Conservation (phyloP, 257 asterid genomes). For the Nicotiana benthamiana region DNA sequence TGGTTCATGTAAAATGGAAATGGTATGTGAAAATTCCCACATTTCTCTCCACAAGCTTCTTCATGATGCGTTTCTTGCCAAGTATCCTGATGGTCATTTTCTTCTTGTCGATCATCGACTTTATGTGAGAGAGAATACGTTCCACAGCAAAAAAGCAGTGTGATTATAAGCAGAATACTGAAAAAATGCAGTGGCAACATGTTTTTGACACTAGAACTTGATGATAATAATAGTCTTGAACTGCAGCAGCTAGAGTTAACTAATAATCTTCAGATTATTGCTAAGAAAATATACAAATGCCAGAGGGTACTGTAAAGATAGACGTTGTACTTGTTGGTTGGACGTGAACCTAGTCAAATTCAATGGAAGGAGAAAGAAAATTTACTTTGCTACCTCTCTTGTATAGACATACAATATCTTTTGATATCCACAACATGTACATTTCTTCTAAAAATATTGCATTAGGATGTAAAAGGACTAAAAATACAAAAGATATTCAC, state of each 20-base stretch:
- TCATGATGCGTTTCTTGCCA: background rate
- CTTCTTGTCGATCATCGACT: background rate
- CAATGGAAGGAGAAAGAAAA: no score
- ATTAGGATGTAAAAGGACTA: background rate
- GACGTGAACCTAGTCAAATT: no score
- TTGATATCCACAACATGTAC: background rate
- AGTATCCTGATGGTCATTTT: background rate
- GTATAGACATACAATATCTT: background rate
- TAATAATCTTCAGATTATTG: no score
- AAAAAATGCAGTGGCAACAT: background rate
- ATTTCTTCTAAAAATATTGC: background rate
- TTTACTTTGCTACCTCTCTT: no score
- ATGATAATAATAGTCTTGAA: no score
- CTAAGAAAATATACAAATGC: no score
- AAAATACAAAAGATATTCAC: background rate
- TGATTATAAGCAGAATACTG: background rate
- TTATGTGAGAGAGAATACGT: background rate
- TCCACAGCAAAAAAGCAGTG: background rate
- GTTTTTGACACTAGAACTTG: background rate
- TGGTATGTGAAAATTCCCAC: conserved; percentile 39
- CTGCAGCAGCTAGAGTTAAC: no score
- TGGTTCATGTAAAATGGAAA: conserved; percentile 45
- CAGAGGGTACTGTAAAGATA: no score
- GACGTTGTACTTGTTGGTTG: background rate
- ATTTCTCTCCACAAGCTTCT: conserved; percentile 17